These are phyloP conservation scores for Clavispora carvajalis DNA, from an alignment of 805 yeast species.

Conservation along the genomic window DNA sequence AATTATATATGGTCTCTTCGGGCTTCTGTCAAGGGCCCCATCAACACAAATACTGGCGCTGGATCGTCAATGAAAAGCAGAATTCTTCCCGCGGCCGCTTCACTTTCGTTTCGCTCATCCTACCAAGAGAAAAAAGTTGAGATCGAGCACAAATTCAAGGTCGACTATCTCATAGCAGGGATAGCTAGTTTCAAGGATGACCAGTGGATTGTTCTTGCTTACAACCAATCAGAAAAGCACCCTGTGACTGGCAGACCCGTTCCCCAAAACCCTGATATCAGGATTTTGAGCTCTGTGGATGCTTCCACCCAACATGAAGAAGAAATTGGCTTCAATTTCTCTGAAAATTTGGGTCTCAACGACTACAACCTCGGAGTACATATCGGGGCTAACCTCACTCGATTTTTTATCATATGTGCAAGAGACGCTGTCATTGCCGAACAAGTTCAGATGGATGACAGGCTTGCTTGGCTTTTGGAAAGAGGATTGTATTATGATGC, in stretches of 20 bases:
- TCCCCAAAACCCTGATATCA: conserved; percentile 64
- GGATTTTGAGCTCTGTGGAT: conserved; percentile 56
- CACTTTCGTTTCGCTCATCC: conserved; percentile 44
- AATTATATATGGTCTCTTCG: conserved; percentile 67
- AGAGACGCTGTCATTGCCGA: conserved; percentile 75
- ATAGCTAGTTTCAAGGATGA: conserved; percentile 72
- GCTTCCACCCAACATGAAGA: conserved; percentile 77
- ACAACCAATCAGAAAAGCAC: conserved; percentile 34
- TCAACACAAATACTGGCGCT: conserved; percentile 7
- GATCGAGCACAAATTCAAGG: conserved; percentile 44
- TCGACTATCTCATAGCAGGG: conserved; percentile 64
- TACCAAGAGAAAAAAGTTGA: conserved; percentile 39
- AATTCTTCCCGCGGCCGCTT: conserved; percentile 48
- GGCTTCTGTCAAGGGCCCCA: conserved; percentile 17
- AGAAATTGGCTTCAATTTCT: conserved; percentile 53
- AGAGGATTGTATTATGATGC: conserved; percentile 57
- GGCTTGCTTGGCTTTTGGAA: conserved; percentile 65
- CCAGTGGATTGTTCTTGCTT: conserved; percentile 55
- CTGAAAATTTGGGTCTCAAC: conserved; percentile 60
- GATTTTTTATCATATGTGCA: conserved; percentile 71
- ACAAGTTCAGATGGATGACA: conserved; percentile 65
- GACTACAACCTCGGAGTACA: conserved; percentile 68
- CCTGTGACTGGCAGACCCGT: conserved; percentile 14
- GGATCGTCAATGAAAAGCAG: conserved; percentile 26
- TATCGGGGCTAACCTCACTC: conserved; percentile 34